A percentile compares a stretch with the other conserved stretches of the same genome.
phyloP scores from a whole-genome alignment of 2,329 filamentous ascomycete species.

The Pyrenophora graminea region DNA sequence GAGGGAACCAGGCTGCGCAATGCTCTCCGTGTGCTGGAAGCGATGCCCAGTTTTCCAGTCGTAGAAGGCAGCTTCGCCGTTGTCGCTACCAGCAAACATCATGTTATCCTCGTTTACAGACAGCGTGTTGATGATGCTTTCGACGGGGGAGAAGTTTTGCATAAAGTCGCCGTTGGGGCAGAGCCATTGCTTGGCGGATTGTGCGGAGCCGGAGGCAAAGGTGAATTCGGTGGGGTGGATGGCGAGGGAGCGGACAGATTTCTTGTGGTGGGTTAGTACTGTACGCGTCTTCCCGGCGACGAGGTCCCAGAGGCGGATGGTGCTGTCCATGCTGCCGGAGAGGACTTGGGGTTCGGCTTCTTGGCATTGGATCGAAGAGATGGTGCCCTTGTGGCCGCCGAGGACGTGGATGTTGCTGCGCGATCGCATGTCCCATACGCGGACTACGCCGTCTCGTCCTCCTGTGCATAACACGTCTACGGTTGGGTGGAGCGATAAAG shows the following conservation, averaged over 20 bases:
- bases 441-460: slow-evolving; percentile 88
- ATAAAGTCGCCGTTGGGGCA: slow-evolving; percentile 97
- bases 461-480: slow-evolving; percentile 94
- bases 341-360: slow-evolving; percentile 97
- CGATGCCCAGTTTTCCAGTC: slow-evolving; percentile 97
- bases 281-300: slow-evolving; percentile 96
- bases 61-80: slow-evolving; percentile 96
- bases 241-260: slow-evolving; percentile 84
- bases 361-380: slow-evolving; percentile 88
- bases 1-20: slow-evolving; percentile 89
- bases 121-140: slow-evolving; percentile 92
- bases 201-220: slow-evolving; percentile 88
- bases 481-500: slow-evolving; percentile 87
- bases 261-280: slow-evolving; percentile 97
- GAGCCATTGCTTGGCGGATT: slow-evolving; percentile 99
- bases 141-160: slow-evolving; percentile 98
- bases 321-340: slow-evolving; percentile 80
- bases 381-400: slow-evolving; percentile 85
- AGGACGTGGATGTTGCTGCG: slow-evolving; percentile 94
- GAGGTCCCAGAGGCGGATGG: slow-evolving; percentile 76
- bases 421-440: slow-evolving; percentile 97
- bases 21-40: slow-evolving; percentile 87
- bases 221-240: slow-evolving; percentile 93
- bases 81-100: slow-evolving; percentile 91
- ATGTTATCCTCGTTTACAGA: slow-evolving; percentile 94